Conservation (phyloP, 1,139 yeast species). For the Suhomyces chickasaworum region DNA sequence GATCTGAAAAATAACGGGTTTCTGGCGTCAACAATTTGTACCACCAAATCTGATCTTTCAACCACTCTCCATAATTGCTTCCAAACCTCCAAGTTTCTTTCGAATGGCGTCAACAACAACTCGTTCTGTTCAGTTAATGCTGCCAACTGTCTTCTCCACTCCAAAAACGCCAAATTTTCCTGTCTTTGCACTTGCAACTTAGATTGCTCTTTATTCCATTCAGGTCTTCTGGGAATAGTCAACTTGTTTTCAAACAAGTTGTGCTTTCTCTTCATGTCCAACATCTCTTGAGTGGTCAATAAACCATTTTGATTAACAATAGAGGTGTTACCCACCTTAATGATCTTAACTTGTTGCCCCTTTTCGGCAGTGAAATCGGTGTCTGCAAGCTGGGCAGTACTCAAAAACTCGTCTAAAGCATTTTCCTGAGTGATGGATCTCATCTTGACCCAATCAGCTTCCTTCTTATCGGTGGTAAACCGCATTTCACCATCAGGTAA, state of each 20-base stretch:
- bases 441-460: constrained; percentile 86
- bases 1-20: constrained; percentile 91
- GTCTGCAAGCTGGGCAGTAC: constrained; percentile 93
- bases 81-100: constrained; percentile 97
- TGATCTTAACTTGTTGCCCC: constrained; percentile 79
- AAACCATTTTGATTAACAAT: constrained; percentile 50
- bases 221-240: constrained; percentile 94
- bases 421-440: constrained; percentile 94
- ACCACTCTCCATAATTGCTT: constrained; percentile 98
- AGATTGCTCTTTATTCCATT: constrained; percentile 75
- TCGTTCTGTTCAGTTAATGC: constrained; percentile 79
- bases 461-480: constrained; percentile 79
- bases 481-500: constrained; percentile 87
- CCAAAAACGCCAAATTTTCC: constrained; percentile 87
- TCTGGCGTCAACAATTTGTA: constrained; percentile 97
- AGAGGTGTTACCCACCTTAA: constrained; percentile 67
- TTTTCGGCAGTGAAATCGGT: constrained; percentile 95
- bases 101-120: constrained; percentile 90
- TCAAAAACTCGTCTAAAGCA: constrained; percentile 89
- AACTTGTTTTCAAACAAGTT: constrained; percentile 74
- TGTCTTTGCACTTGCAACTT: constrained; percentile 78
- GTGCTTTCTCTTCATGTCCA: constrained; percentile 63
- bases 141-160: constrained; percentile 93
- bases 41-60: constrained; percentile 90
- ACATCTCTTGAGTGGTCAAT: constrained; percentile 68